These are phyloP conservation scores for Ganoderma lucidum DNA, from an alignment of 1,284 basidiomycete species.

Conservation along the genomic window DNA sequence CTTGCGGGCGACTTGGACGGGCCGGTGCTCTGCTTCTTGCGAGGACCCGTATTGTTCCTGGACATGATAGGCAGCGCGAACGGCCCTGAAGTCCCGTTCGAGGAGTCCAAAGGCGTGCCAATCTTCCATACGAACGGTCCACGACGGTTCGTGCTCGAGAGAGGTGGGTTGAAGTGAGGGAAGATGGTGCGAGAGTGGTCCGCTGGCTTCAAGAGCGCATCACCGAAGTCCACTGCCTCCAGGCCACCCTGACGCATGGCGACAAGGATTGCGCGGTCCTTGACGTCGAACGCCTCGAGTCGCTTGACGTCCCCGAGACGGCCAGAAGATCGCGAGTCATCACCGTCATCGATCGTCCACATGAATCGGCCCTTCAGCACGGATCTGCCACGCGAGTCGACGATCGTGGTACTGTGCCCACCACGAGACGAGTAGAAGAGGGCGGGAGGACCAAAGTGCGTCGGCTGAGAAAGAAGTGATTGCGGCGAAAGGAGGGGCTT, in stretches of 20 bases:
- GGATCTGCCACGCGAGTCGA: slow-evolving; percentile 82
- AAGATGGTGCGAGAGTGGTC: slow-evolving; percentile 75
- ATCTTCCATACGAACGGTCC: slow-evolving; percentile 82
- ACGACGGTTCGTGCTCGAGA: slow-evolving; percentile 69
- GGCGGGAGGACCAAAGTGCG: slow-evolving; percentile 85
- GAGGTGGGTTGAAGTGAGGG: slow-evolving; percentile 70
- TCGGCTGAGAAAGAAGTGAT: slow-evolving; percentile 81
- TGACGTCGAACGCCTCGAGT: slow-evolving; percentile 78
- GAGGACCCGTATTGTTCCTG: slow-evolving; percentile 38
- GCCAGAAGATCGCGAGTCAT: slow-evolving; percentile 46
- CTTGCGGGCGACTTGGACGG: slow-evolving; percentile 57
- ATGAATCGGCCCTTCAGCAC: slow-evolving; percentile 81
- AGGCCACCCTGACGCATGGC: slow-evolving; percentile 85
- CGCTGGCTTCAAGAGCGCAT: slow-evolving; percentile 77
- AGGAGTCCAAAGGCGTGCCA: slow-evolving; percentile 65
- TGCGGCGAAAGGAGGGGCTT: slow-evolving; percentile 77
- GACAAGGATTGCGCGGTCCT: slow-evolving; percentile 75
- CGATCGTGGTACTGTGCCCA: slow-evolving; percentile 84
- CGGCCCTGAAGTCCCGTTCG: slow-evolving; percentile 46
- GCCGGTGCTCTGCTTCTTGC: slow-evolving; percentile 61
- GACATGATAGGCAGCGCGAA: slow-evolving; percentile 42
- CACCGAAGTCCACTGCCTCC: slow-evolving; percentile 78
- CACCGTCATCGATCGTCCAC: slow-evolving; percentile 75
- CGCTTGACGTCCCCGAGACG: slow-evolving; percentile 82
- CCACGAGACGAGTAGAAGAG: slow-evolving; percentile 88